Percentiles rank a stretch among this genome's conserved stretches.
Conservation (phyloP, 2,329 filamentous ascomycete genomes). For the Epichloe baconii region DNA sequence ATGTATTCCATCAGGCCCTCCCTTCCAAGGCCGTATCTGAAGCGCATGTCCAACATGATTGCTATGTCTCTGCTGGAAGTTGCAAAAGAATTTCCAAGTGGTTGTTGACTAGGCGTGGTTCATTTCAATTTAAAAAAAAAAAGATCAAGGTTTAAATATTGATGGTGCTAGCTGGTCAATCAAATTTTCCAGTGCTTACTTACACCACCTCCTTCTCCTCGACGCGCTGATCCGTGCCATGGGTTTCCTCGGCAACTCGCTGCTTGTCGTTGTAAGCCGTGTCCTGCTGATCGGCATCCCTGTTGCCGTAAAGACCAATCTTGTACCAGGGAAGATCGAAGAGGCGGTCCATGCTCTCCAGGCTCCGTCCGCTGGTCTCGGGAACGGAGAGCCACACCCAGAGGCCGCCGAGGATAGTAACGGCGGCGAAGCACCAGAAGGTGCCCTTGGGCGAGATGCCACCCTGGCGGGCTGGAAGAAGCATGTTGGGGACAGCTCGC, state of each 20-base stretch:
- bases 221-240: constrained; percentile 20
- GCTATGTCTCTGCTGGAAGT: too few relatives aligned
- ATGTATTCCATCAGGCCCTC: background rate
- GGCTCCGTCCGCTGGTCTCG: constrained; percentile 52
- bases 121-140: too few relatives aligned
- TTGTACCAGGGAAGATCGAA: constrained; percentile 63
- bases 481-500: constrained; percentile 63
- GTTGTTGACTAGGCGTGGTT: too few relatives aligned
- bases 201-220: constrained; percentile 12
- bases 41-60: constrained; percentile 7
- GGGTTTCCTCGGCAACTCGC: constrained; percentile 19
- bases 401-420: constrained; percentile 52
- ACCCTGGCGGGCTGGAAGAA: constrained; percentile 34
- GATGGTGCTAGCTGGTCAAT: too few relatives aligned
- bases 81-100: too few relatives aligned
- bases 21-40: constrained; percentile 9
- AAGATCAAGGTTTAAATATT: too few relatives aligned
- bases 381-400: constrained; percentile 66
- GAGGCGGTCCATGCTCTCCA: constrained; percentile 59
- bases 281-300: constrained; percentile 36
- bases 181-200: too few relatives aligned
- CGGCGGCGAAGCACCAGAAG: constrained; percentile 61
- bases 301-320: constrained; percentile 48
- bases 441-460: constrained; percentile 50
- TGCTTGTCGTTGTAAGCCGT: constrained; percentile 31